Evolutionary conservation across 164 flowering plant species (phyloP), one percentile per base, ranked within the genome.

Genomic region (Stephania cephalantha): DNA sequence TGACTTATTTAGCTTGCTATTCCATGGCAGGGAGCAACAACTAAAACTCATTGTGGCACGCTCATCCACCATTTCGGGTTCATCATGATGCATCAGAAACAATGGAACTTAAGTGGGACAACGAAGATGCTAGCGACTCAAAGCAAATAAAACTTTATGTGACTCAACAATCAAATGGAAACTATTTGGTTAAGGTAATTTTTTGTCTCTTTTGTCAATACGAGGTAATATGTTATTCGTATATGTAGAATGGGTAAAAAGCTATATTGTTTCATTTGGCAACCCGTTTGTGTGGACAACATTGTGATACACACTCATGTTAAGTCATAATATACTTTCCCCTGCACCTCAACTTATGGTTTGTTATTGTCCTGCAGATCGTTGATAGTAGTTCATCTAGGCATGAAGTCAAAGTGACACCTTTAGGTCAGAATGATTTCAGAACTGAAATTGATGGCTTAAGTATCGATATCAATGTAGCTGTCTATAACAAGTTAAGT

Each of bases 61-160:
- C 90, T 52, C 79, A 86, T 76, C 95, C 95, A 74, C 97, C 99
- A 69, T 95, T 93, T 76, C 85, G 99, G 81, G 87, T 91, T 75
- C 85, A 91, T 83, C 93, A 95, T 81, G 44, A 13, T 77, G 92
- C 92, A 69, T 87, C 73, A 73, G 85, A 81, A 31, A 80, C 81
- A n/a, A 79, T 93, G 84, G 95, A 90, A 71, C 83, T 92, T 75
- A 90, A 92, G 78, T 93, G 90, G 95, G 91, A 90, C 25, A 84
- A 80, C 79, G 91, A 86, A 31, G 76, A 73, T 73, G 85, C 84
- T 77, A 76, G 55, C 74, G 80, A 75, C 50, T 77, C 90, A 78
- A 83, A 78, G 74, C 74, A 73, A 65, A 50, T 94, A 67, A 77
- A 75, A 58, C 81, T 90, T 70, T 25, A 70, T 44, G 48, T 90